Base-by-base conservation (phyloP, 495 filamentous ascomycete genomes). In the Mycothermus thermophilus region DNA sequence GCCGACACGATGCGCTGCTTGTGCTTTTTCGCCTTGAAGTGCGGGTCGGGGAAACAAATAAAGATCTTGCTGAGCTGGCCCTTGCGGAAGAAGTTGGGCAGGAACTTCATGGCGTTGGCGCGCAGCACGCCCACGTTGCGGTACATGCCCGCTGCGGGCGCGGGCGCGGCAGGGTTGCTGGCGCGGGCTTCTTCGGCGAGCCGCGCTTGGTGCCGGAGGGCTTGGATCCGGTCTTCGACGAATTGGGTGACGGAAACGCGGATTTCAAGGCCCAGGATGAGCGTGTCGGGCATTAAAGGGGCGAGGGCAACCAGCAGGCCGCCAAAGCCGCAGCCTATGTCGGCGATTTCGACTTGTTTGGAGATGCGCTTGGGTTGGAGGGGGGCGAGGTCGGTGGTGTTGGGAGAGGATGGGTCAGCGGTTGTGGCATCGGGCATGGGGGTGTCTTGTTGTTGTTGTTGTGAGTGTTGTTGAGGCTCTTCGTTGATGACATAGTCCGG, bases 11-110 rank as follows among this genome's bases (percentile, higher is more conserved):
- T 97, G 5, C 90, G 64, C 36, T 85, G 84, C 58, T 96, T 97
- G 60, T 94, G 92, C 61, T 97, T 97, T 32, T 88, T 75, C 16
- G 79, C 73, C 63, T 97, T 97, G 66, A 97, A 97, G 55, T 97
- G 90, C 41, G 90, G 90, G 51, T 97, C 90, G 0, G 90, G 90
- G 59, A 97, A 97, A 63, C 90, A 95, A 51, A 97, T 80, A 56
- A 95, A 97, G 53, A 94, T 80, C 54, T 85, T 88, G 35, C 68
- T 69, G 19, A 97, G 74, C 51, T 93, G 80, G 17, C 47, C 54
- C 48, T 71, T 79, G 34, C 55, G 59, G 64, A 96, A 95, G 67
- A 94, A 92, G 54, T 96, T 94, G 26, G 90, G 88, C 11, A 96
- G 63, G 63, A 95, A 96, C 46, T 96, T 96, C 90, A 97, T 97